phyloP scores from a whole-genome alignment of 257 asterid species.

The Gentiana straminea region DNA sequence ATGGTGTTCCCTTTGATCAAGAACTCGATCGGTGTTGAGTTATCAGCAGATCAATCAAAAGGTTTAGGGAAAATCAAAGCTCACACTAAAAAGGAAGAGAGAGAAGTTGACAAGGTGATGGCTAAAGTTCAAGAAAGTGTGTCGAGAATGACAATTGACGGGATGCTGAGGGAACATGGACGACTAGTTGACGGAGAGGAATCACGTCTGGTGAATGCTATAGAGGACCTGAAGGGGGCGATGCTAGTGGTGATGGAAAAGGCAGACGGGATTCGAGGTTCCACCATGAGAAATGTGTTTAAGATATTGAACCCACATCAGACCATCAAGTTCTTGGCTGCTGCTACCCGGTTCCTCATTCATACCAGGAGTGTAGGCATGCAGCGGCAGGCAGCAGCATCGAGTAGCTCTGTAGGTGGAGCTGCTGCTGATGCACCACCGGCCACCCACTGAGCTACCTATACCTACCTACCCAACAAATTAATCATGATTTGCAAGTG shows the following conservation, averaged over 20 bases:
- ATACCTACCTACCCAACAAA: too few relatives aligned
- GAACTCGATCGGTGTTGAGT: neutral
- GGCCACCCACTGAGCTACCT: too few relatives aligned
- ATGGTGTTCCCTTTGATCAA: slow-evolving; percentile 4
- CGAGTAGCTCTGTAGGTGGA: too few relatives aligned
- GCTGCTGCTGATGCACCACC: too few relatives aligned
- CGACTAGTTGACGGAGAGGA: neutral
- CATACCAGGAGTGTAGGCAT: too few relatives aligned
- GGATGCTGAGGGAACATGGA: slow-evolving; percentile 4
- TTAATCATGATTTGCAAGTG: too few relatives aligned
- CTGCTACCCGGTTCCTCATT: neutral
- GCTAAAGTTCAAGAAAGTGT: slow-evolving; percentile 22
- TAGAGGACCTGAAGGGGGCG: slow-evolving; percentile 9
- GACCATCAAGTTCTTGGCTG: slow-evolving; percentile 13
- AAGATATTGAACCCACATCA: slow-evolving; percentile 17
- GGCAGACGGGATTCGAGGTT: slow-evolving; percentile 17
- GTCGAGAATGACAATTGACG: slow-evolving; percentile 5
- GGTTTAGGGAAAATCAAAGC: slow-evolving; percentile 5
- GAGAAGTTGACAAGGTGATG: slow-evolving; percentile 11
- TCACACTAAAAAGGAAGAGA: slow-evolving; percentile 6
- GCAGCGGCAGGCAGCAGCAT: too few relatives aligned
- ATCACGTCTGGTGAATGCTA: neutral
- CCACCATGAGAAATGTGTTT: slow-evolving; percentile 8
- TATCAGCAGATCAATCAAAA: slow-evolving; percentile 7
- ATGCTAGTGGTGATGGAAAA: slow-evolving; percentile 5